Evolutionary conservation across 1,139 yeast species (phyloP).

Genomic region (Candida sojae): DNA sequence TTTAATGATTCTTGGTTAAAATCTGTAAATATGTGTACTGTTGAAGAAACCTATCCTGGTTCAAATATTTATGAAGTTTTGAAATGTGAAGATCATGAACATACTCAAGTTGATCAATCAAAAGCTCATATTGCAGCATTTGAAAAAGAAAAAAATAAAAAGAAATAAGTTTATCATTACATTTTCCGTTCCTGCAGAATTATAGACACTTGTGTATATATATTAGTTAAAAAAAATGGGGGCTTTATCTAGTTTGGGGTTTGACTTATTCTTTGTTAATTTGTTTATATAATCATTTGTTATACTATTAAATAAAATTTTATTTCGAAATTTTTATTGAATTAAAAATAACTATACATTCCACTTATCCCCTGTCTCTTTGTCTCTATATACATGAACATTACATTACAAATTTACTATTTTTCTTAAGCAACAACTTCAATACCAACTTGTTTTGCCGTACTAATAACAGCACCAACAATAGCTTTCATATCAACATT

Average conservation of each 20-base stretch:
- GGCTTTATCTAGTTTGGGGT: no score
- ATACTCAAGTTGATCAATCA: slow-evolving; percentile 86
- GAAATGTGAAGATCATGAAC: slow-evolving; percentile 63
- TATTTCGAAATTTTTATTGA: not conserved
- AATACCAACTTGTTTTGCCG: slow-evolving; percentile 87
- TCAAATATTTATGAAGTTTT: slow-evolving; percentile 34
- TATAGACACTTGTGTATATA: no score
- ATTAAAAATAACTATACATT: not conserved
- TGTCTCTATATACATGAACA: slow-evolving; percentile 3
- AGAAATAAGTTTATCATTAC: slow-evolving; percentile 27
- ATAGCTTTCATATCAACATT: slow-evolving; percentile 71
- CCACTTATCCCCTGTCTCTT: not conserved
- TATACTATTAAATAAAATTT: not conserved
- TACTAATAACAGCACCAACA: slow-evolving; percentile 80
- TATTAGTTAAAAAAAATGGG: no score
- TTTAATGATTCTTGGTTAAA: slow-evolving; percentile 78
- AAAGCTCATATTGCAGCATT: slow-evolving; percentile 95
- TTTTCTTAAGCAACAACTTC: slow-evolving; percentile 61
- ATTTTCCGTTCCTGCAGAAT: no score
- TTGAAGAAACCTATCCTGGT: slow-evolving; percentile 44
- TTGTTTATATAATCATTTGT: no score
- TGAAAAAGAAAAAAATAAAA: slow-evolving; percentile 82
- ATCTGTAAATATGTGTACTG: slow-evolving; percentile 65
- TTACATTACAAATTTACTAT: no score
- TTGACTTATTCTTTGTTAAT: no score